phyloP scores from a whole-genome alignment of 2,329 filamentous ascomycete species.

The Didymosphaeria variabile region DNA sequence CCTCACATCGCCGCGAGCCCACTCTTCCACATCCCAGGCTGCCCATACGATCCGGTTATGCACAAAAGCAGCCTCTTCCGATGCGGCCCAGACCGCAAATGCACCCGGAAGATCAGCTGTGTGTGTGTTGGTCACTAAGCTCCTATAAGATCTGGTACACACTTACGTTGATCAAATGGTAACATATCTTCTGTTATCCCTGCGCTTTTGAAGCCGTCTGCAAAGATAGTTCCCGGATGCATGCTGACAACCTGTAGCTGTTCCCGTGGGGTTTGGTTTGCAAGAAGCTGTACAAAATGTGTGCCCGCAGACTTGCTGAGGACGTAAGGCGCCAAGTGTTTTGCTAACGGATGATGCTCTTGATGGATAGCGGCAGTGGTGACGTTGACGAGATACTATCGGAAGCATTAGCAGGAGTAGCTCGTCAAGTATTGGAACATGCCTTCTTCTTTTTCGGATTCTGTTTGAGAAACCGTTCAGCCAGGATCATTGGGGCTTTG shows the following conservation, averaged over 20 bases:
- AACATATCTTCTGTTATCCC: constrained; percentile 11
- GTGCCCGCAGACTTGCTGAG: constrained; percentile 18
- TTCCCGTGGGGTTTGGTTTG: constrained; percentile 7
- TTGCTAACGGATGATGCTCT: constrained; percentile 7
- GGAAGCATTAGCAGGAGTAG: not conserved
- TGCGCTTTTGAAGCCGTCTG: not conserved
- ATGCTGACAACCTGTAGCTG: constrained; percentile 20
- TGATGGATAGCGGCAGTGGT: constrained; percentile 17
- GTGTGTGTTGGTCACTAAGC: not conserved
- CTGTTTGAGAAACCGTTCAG: constrained; percentile 18
- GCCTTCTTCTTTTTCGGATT: constrained; percentile 16
- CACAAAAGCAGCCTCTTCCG: constrained; percentile 51
- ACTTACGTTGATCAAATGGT: constrained; percentile 12
- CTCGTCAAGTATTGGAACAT: not conserved
- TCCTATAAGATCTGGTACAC: not conserved
- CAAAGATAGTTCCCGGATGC: constrained; percentile 18
- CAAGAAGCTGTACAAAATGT: constrained; percentile 17
- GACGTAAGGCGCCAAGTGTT: constrained; percentile 7
- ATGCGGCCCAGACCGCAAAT: constrained; percentile 51
- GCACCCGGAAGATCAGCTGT: constrained; percentile 28
- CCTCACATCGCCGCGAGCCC: constrained; percentile 26
- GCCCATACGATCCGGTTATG: constrained; percentile 50
- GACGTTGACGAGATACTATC: constrained; percentile 21
- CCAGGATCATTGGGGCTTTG: constrained; percentile 16
- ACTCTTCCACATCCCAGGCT: constrained; percentile 56